phyloP scores from a whole-genome alignment of 1,139 yeast genomes.

The Sugiyamaella xylanicola region DNA sequence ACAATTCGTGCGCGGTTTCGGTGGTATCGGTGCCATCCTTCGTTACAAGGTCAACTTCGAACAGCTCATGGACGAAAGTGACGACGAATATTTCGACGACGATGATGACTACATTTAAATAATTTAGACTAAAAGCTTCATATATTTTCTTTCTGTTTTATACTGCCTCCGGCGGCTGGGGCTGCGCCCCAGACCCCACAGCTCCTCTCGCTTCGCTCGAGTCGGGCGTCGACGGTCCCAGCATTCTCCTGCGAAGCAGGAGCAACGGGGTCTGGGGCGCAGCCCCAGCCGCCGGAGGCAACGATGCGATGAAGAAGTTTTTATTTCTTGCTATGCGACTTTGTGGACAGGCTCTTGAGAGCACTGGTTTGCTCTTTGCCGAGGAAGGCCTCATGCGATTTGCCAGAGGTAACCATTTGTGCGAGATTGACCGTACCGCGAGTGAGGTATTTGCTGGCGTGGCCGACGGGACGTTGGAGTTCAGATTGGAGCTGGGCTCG shows the following conservation, averaged over 20 bases:
- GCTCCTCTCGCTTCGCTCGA: neutral
- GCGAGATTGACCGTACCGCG: constrained; percentile 86
- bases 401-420: constrained; percentile 73
- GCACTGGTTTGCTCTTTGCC: constrained; percentile 76
- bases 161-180: neutral
- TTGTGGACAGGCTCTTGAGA: constrained; percentile 57
- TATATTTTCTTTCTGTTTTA: neutral
- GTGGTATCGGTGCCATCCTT: constrained; percentile 96
- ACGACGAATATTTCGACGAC: constrained; percentile 85
- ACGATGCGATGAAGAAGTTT: neutral
- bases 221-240: too few relatives aligned
- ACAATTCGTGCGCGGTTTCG: constrained; percentile 95
- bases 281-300: constrained; percentile 13
- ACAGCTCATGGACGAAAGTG: constrained; percentile 86
- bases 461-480: constrained; percentile 61
- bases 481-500: constrained; percentile 60
- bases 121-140: neutral
- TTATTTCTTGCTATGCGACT: constrained; percentile 26
- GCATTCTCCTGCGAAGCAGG: neutral
- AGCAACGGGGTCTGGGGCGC: neutral
- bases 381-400: constrained; percentile 66
- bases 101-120: constrained; percentile 47
- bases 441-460: constrained; percentile 61
- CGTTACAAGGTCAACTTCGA: constrained; percentile 97
- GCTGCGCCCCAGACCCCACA: neutral